Percentiles rank a stretch among this genome's conserved stretches.
Conservation (phyloP, 73 alveolate species). For the Blepharisma japonicum region DNA sequence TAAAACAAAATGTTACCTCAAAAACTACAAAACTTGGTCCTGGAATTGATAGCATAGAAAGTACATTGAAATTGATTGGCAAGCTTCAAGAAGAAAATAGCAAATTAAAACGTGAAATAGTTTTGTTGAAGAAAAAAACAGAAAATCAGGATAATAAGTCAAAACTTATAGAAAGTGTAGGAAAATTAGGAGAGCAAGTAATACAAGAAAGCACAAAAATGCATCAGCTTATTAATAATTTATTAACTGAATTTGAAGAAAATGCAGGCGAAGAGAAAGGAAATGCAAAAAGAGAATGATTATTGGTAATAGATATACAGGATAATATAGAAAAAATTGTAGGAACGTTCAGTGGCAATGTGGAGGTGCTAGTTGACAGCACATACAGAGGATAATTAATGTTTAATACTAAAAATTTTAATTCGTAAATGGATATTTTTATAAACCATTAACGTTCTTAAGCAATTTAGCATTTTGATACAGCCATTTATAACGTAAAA, state of each 20-base stretch:
- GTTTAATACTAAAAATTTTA: too few relatives aligned
- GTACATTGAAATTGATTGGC: background rate
- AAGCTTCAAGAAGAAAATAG: background rate
- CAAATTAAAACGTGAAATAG: background rate
- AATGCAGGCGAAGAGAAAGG: background rate
- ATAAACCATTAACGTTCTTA: too few relatives aligned
- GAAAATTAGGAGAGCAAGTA: constrained; percentile 8
- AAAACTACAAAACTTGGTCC: background rate
- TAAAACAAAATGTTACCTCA: background rate
- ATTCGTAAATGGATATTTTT: too few relatives aligned
- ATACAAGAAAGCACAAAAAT: background rate
- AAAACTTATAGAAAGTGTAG: constrained; percentile 1
- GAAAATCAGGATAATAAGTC: background rate
- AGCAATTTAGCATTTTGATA: too few relatives aligned
- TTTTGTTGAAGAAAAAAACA: background rate
- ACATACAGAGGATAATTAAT: too few relatives aligned
- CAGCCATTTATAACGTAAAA: too few relatives aligned
- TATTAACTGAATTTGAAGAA: background rate
- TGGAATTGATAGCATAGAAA: background rate
- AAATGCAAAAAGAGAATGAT: background rate
- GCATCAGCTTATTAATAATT: constrained; percentile 4
- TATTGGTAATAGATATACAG: background rate
- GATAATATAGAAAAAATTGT: constrained; percentile 24
- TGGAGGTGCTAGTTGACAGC: constrained; percentile 16
- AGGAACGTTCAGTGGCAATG: background rate